These are phyloP conservation scores for Aureobasidium lini DNA, from an alignment of 2,329 filamentous ascomycete species.

Conservation along the genomic window DNA sequence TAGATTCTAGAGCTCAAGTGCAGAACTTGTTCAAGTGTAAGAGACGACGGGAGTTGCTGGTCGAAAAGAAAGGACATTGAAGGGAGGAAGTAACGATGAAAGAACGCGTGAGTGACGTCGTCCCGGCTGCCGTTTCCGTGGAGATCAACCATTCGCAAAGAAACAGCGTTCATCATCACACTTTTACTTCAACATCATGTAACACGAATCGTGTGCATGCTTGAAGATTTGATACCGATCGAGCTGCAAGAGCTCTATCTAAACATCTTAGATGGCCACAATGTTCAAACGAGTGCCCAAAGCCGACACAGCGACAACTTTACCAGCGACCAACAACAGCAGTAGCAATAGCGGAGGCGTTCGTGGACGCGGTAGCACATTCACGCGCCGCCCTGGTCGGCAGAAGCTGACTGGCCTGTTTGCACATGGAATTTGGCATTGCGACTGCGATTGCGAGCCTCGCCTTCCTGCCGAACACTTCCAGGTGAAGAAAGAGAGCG, in stretches of 20 bases:
- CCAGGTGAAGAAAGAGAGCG: slow-evolving; percentile 49
- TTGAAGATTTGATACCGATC: neutral
- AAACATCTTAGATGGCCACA: neutral
- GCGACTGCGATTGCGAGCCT: slow-evolving; percentile 53
- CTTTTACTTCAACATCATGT: slow-evolving; percentile 4
- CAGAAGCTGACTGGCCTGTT: slow-evolving; percentile 23
- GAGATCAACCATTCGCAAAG: neutral
- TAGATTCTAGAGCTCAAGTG: neutral
- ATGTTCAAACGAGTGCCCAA: slow-evolving; percentile 14
- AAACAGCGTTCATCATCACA: neutral
- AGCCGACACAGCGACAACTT: neutral
- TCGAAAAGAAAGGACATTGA: neutral
- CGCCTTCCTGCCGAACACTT: slow-evolving; percentile 48
- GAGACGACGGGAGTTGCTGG: neutral
- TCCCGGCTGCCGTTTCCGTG: neutral
- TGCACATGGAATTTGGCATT: slow-evolving; percentile 39
- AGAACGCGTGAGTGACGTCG: neutral
- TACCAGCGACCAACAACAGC: neutral
- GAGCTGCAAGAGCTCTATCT: neutral
- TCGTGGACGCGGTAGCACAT: neutral
- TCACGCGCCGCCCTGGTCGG: slow-evolving; percentile 1
- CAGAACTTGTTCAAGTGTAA: neutral
- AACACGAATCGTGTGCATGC: neutral
- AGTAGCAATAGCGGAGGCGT: neutral
- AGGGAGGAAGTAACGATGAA: neutral